Base-by-base conservation (phyloP, 2,329 filamentous ascomycete species). In the Fusarium heterosporum region DNA sequence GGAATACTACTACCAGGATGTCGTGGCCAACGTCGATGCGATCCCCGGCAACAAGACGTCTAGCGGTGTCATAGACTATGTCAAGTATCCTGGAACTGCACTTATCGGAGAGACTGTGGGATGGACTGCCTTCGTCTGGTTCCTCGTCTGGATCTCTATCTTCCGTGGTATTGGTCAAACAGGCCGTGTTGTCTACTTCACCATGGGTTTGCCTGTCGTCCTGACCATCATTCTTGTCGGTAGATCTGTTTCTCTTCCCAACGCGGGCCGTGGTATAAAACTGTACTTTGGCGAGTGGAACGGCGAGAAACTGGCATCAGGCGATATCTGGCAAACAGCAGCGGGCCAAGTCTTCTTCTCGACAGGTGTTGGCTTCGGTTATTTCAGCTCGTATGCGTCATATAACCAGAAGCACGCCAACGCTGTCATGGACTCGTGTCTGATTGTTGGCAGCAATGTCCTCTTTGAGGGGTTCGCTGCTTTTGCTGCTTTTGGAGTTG, bases 271-370 rank as follows among this genome's bases (percentile, higher is more conserved):
- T 26, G 86, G 85, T 8, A 77, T 87, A 32, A 81, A 78, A 56
- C 78, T 87, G 1, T 79, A 80, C 54, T 81, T 79, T 70, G 78
- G 75, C 9, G 79, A 79, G 8, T 82, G 79, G 84, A 78, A 84
- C 64, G 78, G 83, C 13, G 78, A 79, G 7, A 78, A 87, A 66
- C 78, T 88, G 1, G 81, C 79, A 7, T 79, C 78, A 0, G 84
- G 84, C 1, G 79, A 78, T 1, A 80, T 88, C 2, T 88, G 86
- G 85, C 85, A 88, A 71, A 85, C 83, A n/a, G 86, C 85, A 4
- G 82, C 83, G 9, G 85, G 85, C 3, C 86, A 88, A 61, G 85
- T 87, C 43, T 87, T 88, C 74, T 87, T 87, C 75, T 86, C 83
- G 0, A 87, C 84, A 0, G 85, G 85, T 5, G 83, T 87, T 28